Evolutionary conservation across 2,329 filamentous ascomycete genomes (phyloP), one percentile per base, ranked within the genome.

Genomic region (Cytospora chrysosperma): DNA sequence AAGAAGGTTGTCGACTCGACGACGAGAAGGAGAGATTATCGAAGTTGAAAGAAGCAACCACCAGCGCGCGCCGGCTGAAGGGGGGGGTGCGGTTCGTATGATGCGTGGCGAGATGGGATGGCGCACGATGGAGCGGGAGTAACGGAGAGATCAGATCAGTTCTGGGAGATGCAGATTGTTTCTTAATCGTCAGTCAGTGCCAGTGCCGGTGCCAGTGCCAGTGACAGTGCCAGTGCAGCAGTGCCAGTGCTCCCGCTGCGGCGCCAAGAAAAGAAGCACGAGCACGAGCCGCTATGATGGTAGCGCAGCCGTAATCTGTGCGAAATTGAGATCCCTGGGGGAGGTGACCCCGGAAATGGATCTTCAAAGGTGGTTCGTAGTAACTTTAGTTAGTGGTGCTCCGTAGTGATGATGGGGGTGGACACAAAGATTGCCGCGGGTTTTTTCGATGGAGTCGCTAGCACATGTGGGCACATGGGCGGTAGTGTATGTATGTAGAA

Each of bases 291-390:
- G 60, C 56, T 63, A 57, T 26, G 61, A 60, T 32, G 57, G 64
- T 55, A 54, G 56, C 32, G 53, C 28, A 32, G 61, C 61, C 64
- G 64, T 56, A 37, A 64, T 62, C 62, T 62, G 61, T 52, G 52
- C 58, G 64, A 61, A 61, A 66, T 64, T 61, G 43, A 47, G 57
- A 61, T 57, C 58, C 58, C 58, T 61, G 58, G 54, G 40, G 40
- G 40, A 43, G 40, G 40, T 21, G 40, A 43, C 40, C 40, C 40
- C 40, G 40, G 40, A 43, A 43, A 43, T 43, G 40, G 40, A 43
- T 43, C 40, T 43, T 9, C 2, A 43, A 43, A 43, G 34, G 12
- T 37, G 12, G 30, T 37, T 37, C 12, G 34, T 37, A 17, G 34
- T 37, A 17, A 17, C 13, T 32, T 32, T 10, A 32, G 30, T 32